phyloP scores from a whole-genome alignment of 345 rosid species.

The Nephelium lappaceum region DNA sequence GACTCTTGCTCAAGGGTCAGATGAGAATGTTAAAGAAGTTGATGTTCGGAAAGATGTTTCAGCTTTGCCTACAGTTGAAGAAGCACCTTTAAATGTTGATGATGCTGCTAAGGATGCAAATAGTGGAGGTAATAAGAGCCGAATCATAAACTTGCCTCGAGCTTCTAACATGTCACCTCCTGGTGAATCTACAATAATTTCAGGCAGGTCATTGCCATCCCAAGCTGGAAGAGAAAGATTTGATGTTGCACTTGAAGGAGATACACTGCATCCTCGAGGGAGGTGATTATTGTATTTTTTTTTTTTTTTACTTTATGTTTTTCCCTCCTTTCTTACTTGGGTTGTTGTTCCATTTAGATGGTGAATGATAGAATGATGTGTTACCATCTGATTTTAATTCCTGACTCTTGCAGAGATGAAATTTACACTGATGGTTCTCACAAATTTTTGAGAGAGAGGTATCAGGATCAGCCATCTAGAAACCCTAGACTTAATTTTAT shows the following conservation, averaged over 20 bases:
- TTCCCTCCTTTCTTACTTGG: slow-evolving; percentile 13
- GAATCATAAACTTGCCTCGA: slow-evolving; percentile 59
- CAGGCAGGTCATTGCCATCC: slow-evolving; percentile 47
- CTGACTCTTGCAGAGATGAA: slow-evolving; percentile 49
- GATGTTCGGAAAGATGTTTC: slow-evolving; percentile 41
- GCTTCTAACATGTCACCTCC: slow-evolving; percentile 51
- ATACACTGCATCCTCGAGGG: slow-evolving; percentile 55
- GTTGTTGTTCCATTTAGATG: background rate
- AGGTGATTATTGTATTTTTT: slow-evolving; percentile 60
- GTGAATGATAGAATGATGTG: background rate
- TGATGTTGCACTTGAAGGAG: slow-evolving; percentile 56
- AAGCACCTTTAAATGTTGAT: slow-evolving; percentile 36
- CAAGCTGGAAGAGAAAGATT: slow-evolving; percentile 56
- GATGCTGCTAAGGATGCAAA: slow-evolving; percentile 43
- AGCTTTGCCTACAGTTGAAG: slow-evolving; percentile 40
- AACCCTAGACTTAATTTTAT: slow-evolving; percentile 53
- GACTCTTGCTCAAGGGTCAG: slow-evolving; percentile 34
- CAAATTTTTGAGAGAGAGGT: slow-evolving; percentile 56
- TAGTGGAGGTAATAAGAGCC: slow-evolving; percentile 53
- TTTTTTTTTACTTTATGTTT: too few species aligned
- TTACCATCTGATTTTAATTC: slow-evolving; percentile 12
- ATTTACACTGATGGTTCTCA: slow-evolving; percentile 36
- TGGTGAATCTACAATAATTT: slow-evolving; percentile 43
- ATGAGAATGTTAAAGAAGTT: slow-evolving; percentile 34
- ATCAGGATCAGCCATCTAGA: slow-evolving; percentile 51